phyloP scores from a whole-genome alignment of 805 yeast species.

The Lachancea fermentati region DNA sequence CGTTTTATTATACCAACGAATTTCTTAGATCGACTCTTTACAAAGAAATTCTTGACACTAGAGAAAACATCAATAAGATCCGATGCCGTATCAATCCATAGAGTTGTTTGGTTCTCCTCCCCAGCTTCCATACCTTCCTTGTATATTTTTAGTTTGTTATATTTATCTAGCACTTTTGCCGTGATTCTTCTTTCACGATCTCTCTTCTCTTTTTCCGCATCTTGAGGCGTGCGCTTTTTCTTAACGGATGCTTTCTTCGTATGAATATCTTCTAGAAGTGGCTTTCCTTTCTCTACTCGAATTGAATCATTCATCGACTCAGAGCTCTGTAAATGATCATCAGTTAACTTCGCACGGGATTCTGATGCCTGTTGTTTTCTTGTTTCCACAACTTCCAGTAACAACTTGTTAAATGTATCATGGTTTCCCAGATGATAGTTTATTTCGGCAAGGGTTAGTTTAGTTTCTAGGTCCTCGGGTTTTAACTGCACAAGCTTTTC shows the following conservation, averaged over 20 bases:
- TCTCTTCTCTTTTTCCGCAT: slow-evolving; percentile 39
- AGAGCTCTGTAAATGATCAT: slow-evolving; percentile 10
- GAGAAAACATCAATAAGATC: slow-evolving; percentile 81
- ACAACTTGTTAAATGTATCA: slow-evolving; percentile 48
- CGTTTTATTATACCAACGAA: slow-evolving; percentile 64
- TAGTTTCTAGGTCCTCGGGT: slow-evolving; percentile 64
- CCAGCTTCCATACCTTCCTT: slow-evolving; percentile 42
- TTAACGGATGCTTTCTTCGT: slow-evolving; percentile 24
- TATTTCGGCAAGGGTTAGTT: slow-evolving; percentile 77
- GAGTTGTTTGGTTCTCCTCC: slow-evolving; percentile 55
- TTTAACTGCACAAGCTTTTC: slow-evolving; percentile 47
- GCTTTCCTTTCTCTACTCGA: slow-evolving; percentile 18
- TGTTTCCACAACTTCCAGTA: slow-evolving; percentile 48
- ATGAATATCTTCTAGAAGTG: slow-evolving; percentile 29
- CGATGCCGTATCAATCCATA: slow-evolving; percentile 82
- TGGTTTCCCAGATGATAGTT: slow-evolving; percentile 59
- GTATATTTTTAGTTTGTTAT: slow-evolving; percentile 48
- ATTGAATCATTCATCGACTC: slow-evolving; percentile 14
- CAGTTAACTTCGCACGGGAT: slow-evolving; percentile 7
- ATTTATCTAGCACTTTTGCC: slow-evolving; percentile 51
- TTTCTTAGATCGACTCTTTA: slow-evolving; percentile 62
- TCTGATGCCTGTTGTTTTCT: slow-evolving; percentile 27
- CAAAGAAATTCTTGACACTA: slow-evolving; percentile 70
- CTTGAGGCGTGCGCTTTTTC: slow-evolving; percentile 31
- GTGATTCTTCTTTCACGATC: slow-evolving; percentile 55